phyloP scores from a whole-genome alignment of 441 rosid species.

The Iberis amara region DNA sequence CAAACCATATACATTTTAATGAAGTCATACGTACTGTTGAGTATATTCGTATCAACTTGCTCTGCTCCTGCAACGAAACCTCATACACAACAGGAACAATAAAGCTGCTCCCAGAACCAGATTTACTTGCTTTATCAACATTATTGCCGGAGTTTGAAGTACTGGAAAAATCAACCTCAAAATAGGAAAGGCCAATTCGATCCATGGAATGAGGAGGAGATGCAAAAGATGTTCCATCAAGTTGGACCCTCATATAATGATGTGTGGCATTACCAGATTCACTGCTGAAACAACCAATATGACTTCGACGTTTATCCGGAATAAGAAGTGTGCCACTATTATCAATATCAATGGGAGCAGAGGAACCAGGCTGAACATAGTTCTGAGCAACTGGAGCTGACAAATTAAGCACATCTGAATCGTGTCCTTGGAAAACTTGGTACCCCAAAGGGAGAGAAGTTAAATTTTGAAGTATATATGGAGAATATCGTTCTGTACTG shows the following conservation, averaged over 20 bases:
- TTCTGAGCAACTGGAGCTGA: conserved; percentile 46
- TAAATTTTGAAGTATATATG: conserved; percentile 80
- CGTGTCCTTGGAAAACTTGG: conserved; percentile 58
- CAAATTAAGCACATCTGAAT: conserved; percentile 40
- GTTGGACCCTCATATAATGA: conserved; percentile 71
- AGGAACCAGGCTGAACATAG: conserved; percentile 64
- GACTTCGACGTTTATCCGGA: conserved; percentile 44
- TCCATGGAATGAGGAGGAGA: conserved; percentile 88
- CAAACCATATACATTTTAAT: conserved; percentile 17
- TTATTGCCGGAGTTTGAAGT: conserved; percentile 36
- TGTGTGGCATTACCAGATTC: conserved; percentile 60
- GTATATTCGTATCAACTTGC: conserved; percentile 81
- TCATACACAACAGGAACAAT: conserved; percentile 83
- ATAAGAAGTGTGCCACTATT: conserved; percentile 57
- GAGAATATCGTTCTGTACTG: conserved; percentile 63
- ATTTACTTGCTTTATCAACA: conserved; percentile 38
- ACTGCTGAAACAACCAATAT: conserved; percentile 58
- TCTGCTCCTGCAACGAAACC: conserved; percentile 79
- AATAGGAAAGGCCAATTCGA: conserved; percentile 74
- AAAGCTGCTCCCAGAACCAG: conserved; percentile 45
- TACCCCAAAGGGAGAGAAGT: conserved; percentile 74
- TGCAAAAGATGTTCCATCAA: conserved; percentile 73
- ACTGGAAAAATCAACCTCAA: conserved; percentile 88
- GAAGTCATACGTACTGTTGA: conserved; percentile 63
- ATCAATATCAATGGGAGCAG: conserved; percentile 63